These are phyloP conservation scores for Stagonosporopsis chrysanthemi DNA, from an alignment of 2,329 filamentous ascomycete genomes.

Conservation along the genomic window DNA sequence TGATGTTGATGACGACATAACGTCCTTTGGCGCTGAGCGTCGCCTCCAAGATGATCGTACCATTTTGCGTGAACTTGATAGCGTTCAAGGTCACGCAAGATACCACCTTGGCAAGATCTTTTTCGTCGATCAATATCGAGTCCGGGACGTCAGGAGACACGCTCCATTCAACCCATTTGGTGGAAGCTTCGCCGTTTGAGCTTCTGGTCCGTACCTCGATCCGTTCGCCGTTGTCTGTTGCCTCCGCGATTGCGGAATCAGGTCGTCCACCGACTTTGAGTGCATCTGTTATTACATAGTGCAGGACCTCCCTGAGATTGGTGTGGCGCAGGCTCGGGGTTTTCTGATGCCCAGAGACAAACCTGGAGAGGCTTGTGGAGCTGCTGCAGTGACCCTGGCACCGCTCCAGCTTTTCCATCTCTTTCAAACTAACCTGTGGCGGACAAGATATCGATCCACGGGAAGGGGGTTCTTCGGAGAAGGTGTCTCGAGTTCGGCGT, in stretches of 20 bases:
- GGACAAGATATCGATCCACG: slow-evolving; percentile 29
- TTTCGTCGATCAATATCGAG: slow-evolving; percentile 66
- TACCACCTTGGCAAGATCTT: slow-evolving; percentile 68
- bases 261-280: slow-evolving; percentile 61
- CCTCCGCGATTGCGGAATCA: slow-evolving; percentile 58
- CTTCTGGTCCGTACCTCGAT: slow-evolving; percentile 58
- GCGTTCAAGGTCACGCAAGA: slow-evolving; percentile 72
- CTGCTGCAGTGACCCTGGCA: slow-evolving; percentile 34
- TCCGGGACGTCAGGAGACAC: slow-evolving; percentile 61
- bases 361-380: slow-evolving; percentile 40
- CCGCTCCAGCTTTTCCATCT: slow-evolving; percentile 29
- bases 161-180: slow-evolving; percentile 59
- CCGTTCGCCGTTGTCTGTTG: slow-evolving; percentile 57
- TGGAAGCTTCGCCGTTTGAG: slow-evolving; percentile 54
- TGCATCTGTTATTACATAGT: slow-evolving; percentile 61
- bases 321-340: slow-evolving; percentile 58
- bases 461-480: slow-evolving; percentile 40
- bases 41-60: slow-evolving; percentile 65
- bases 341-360: slow-evolving; percentile 50
- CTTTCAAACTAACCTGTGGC: slow-evolving; percentile 17
- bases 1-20: slow-evolving; percentile 67
- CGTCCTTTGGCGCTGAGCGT: slow-evolving; percentile 60
- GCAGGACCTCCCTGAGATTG: slow-evolving; percentile 58
- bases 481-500: slow-evolving; percentile 37
- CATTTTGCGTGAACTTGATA: slow-evolving; percentile 73